Evolutionary conservation across 495 filamentous ascomycete species (phyloP).

Genomic region (Trichoderma reesei): DNA sequence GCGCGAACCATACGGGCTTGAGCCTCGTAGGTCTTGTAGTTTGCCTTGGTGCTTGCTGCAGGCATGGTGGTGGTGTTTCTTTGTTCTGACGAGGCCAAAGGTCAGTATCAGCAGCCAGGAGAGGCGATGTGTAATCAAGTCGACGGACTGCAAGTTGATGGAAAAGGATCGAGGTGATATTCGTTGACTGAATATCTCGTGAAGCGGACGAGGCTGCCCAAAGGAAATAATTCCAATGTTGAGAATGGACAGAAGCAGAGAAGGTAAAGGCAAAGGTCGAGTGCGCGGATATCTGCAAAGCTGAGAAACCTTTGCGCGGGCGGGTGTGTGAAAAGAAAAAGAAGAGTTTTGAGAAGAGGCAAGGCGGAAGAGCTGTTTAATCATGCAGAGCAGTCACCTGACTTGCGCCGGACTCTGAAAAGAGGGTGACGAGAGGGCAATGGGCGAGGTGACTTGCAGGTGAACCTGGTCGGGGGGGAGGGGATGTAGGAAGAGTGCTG

Average conservation of each 20-base stretch:
- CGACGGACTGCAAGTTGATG: neutral
- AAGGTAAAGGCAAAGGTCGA: neutral
- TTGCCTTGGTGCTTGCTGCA: slow-evolving; percentile 20
- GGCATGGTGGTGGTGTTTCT: neutral
- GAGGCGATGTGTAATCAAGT: neutral
- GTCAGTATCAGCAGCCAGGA: neutral
- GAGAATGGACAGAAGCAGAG: neutral
- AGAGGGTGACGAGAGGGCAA: neutral
- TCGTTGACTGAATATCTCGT: neutral
- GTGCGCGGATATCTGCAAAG: neutral
- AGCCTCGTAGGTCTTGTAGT: slow-evolving; percentile 40
- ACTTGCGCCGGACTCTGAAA: neutral
- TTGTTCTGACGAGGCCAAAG: neutral
- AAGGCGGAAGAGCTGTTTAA: slow-evolving; percentile 17
- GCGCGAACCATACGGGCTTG: slow-evolving; percentile 41
- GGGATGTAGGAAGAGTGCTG: neutral
- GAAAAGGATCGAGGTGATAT: neutral
- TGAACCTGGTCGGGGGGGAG: neutral
- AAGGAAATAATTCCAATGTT: neutral
- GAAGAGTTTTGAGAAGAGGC: neutral
- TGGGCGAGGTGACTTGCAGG: neutral
- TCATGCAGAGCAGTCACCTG: slow-evolving; percentile 13
- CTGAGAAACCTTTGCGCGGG: neutral
- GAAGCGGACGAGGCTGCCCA: neutral
- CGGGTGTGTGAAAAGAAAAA: neutral